Evolutionary conservation across 768 basidiomycete genomes (phyloP).

Genomic region (Psilocybe tampanensis): DNA sequence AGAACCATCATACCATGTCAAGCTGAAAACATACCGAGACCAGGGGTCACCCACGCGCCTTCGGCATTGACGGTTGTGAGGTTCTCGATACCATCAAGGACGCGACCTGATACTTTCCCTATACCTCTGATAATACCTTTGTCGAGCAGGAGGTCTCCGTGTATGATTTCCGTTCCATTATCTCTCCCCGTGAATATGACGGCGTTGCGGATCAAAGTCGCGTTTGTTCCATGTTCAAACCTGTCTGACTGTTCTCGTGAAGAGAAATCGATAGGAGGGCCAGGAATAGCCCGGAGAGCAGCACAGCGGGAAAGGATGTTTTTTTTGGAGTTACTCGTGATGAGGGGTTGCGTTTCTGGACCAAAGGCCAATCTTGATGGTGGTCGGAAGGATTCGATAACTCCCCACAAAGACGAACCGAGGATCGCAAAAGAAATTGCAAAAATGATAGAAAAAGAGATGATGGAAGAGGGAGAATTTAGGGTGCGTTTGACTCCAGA

Average conservation of each 20-base stretch:
- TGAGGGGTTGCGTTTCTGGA: not conserved
- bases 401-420: conserved; percentile 5
- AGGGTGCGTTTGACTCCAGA: not conserved
- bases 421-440: conserved; percentile 10
- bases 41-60: conserved; percentile 71
- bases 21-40: conserved; percentile 45
- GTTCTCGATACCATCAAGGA: conserved; percentile 41
- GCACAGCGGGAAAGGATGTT: conserved; percentile 50
- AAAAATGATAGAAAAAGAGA: conserved; percentile 1
- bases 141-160: conserved; percentile 70
- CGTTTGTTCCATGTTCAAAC: conserved; percentile 63
- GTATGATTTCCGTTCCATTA: conserved; percentile 54
- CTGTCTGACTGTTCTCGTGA: conserved; percentile 60
- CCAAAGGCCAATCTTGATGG: not conserved
- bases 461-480: not conserved
- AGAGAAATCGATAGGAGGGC: conserved; percentile 35
- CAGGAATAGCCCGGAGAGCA: conserved; percentile 51
- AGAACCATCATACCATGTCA: not conserved
- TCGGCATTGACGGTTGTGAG: conserved; percentile 59
- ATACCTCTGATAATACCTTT: conserved; percentile 62
- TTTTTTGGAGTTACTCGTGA: conserved; percentile 15
- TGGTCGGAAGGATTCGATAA: conserved; percentile 1
- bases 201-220: conserved; percentile 73
- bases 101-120: conserved; percentile 49
- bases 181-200: conserved; percentile 64